Percentiles rank a stretch among this genome's conserved stretches.
These are phyloP conservation scores for Xylaria sp. DNA, from an alignment of 2,329 filamentous ascomycete species.

Conservation along the genomic window DNA sequence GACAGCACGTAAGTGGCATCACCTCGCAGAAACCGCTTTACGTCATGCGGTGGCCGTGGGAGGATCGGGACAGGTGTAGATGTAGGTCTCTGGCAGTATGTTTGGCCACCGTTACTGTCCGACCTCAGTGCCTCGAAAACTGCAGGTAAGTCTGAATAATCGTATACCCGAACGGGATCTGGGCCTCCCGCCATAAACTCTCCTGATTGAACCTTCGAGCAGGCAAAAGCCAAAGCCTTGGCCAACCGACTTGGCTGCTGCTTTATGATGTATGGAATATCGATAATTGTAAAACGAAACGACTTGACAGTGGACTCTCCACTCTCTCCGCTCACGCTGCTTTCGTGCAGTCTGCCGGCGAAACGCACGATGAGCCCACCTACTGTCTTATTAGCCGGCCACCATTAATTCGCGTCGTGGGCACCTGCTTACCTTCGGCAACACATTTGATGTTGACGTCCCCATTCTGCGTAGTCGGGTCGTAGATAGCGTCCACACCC, in stretches of 20 bases:
- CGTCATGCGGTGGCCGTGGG: constrained; percentile 6
- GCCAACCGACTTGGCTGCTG: constrained; percentile 17
- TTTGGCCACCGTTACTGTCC: constrained; percentile 1
- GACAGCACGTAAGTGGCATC: constrained; percentile 56
- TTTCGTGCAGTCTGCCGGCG: constrained; percentile 12
- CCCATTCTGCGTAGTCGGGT: constrained; percentile 39
- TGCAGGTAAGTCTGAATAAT: constrained; percentile 18
- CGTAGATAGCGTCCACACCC: constrained; percentile 50
- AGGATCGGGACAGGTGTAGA: constrained; percentile 17
- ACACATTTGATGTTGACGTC: constrained; percentile 41
- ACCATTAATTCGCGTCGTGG: background rate
- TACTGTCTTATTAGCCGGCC: constrained; percentile 10
- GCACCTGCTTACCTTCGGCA: constrained; percentile 20
- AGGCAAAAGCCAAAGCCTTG: constrained; percentile 14
- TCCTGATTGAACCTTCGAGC: constrained; percentile 3
- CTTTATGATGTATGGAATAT: constrained; percentile 19
- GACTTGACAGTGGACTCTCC: constrained; percentile 9
- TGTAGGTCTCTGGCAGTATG: constrained; percentile 12
- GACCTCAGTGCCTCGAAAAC: constrained; percentile 15
- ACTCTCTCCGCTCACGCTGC: background rate
- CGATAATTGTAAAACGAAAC: constrained; percentile 16
- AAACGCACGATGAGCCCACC: constrained; percentile 23
- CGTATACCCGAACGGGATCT: constrained; percentile 4
- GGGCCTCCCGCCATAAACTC: constrained; percentile 3
- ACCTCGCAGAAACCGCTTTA: constrained; percentile 6